Base-by-base conservation (phyloP, 495 filamentous ascomycete species). In the Daldinia vernicosa region DNA sequence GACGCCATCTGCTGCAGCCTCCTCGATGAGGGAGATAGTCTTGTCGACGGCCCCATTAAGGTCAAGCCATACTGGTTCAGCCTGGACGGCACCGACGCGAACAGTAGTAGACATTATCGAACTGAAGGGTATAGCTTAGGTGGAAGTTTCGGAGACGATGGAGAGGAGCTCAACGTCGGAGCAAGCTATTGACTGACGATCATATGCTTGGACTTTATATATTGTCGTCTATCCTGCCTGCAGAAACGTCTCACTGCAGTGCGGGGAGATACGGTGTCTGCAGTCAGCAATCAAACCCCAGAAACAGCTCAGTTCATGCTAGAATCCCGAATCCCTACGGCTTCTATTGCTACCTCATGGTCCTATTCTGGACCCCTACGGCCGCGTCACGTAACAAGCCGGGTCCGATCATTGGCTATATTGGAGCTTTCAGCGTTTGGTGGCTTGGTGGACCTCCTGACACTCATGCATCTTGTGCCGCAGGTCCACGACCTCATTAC, bases 31-130 rank as follows among this genome's bases (percentile, higher is more conserved):
- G 0, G 67, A 69, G 59, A 82, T 84, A 8, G 87, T 88, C 56
- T 89, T 89, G 26, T 77, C 71, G 0, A 89, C 82, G 4, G 78
- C 78, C 2, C 74, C 82, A 0, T 80, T 70, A 0, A 89, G 78
- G 65, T 89, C 83, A 0, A 89, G 76, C 86, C 87, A 88, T 4
- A 75, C 80, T 0, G 87, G 86, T 74, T 88, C 87, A 3, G 82
- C 82, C 67, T 88, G 85, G 11, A 80, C 80, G 54, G 81, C 83
- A 2, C 84, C 84, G 6, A 86, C 84, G 26, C 75, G 74, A 33
- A 75, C 28, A 43, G 33, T 78, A 8, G 63, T 65, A 45, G 66
- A 69, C 73, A 75, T 75, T 67, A 12, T 70, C 28, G 30, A 58
- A 47, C 15, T 58, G 17, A 43, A 63, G 64, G n/a, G 26, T 60